phyloP scores from a whole-genome alignment of 2,329 filamentous ascomycete species.

The Penicillium oxalicum region DNA sequence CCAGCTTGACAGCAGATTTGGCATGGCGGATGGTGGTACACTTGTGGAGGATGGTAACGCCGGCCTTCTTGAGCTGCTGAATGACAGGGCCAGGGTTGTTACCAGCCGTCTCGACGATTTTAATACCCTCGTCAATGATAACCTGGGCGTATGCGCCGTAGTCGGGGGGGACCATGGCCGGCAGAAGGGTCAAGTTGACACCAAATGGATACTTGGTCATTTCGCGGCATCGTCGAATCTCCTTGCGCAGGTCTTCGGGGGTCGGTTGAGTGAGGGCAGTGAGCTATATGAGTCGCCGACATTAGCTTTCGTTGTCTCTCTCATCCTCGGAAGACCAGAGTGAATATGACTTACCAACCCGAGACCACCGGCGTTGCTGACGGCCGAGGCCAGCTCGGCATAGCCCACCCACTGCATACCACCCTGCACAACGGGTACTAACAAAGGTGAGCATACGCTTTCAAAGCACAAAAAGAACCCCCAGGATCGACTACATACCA shows the following conservation, averaged over 20 bases:
- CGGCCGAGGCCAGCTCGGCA: constrained; percentile 49
- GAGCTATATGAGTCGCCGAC: constrained; percentile 27
- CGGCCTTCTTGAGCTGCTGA: constrained; percentile 73
- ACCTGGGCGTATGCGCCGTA: constrained; percentile 88
- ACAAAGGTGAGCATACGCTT: constrained; percentile 3
- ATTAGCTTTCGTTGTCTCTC: no score
- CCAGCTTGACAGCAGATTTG: constrained; percentile 82
- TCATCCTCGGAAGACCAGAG: no score
- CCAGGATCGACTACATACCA: constrained; percentile 23
- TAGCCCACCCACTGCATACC: constrained; percentile 54
- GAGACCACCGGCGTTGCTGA: constrained; percentile 49
- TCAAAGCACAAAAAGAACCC: background rate
- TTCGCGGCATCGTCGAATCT: constrained; percentile 78
- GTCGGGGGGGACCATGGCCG: constrained; percentile 81
- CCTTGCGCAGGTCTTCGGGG: constrained; percentile 83
- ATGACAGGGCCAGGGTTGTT: constrained; percentile 90
- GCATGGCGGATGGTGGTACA: constrained; percentile 96
- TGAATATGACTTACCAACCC: constrained; percentile 40
- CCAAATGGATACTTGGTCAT: constrained; percentile 65
- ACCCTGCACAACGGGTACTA: constrained; percentile 47
- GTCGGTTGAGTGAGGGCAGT: constrained; percentile 77
- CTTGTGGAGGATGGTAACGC: constrained; percentile 83
- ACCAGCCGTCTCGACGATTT: constrained; percentile 86
- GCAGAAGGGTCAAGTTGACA: constrained; percentile 92
- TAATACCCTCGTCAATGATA: constrained; percentile 86